Conservation (phyloP, 164 flowering plant species). For the Stephania cephalantha region DNA sequence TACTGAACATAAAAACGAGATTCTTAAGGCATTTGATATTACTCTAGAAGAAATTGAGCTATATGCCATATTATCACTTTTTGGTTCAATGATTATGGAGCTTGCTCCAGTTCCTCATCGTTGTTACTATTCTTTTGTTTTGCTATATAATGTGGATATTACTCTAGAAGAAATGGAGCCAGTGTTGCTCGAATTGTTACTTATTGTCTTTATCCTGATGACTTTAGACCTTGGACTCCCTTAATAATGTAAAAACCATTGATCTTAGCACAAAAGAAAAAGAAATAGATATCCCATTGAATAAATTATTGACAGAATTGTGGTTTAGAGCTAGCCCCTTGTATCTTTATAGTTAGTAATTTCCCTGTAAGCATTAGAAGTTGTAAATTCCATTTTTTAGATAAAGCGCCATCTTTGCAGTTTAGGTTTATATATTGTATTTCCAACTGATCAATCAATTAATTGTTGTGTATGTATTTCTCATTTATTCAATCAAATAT, state of each 20-base stretch:
- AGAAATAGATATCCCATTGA: background rate
- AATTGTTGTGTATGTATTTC: background rate
- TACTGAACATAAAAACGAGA: background rate
- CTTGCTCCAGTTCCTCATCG: constrained; percentile 2
- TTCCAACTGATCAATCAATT: background rate
- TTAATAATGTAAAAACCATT: background rate
- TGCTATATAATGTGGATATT: constrained; percentile 5
- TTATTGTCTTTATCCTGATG: background rate
- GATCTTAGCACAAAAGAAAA: background rate
- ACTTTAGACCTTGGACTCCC: constrained; percentile 1
- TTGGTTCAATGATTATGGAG: background rate
- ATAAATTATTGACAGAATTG: background rate
- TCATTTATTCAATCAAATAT: background rate
- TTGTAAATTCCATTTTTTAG: background rate
- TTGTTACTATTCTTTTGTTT: background rate
- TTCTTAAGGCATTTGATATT: background rate
- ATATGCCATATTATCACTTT: no score
- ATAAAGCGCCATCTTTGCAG: background rate
- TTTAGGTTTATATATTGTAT: background rate
- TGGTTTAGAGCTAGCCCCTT: background rate
- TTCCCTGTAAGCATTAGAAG: background rate
- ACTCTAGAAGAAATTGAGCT: no score
- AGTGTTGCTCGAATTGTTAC: constrained; percentile 85
- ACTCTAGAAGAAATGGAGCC: constrained; percentile 90
- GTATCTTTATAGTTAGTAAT: background rate